These are phyloP conservation scores for Nelumbo lutea DNA, from an alignment of 164 flowering plant species.

Conservation along the genomic window DNA sequence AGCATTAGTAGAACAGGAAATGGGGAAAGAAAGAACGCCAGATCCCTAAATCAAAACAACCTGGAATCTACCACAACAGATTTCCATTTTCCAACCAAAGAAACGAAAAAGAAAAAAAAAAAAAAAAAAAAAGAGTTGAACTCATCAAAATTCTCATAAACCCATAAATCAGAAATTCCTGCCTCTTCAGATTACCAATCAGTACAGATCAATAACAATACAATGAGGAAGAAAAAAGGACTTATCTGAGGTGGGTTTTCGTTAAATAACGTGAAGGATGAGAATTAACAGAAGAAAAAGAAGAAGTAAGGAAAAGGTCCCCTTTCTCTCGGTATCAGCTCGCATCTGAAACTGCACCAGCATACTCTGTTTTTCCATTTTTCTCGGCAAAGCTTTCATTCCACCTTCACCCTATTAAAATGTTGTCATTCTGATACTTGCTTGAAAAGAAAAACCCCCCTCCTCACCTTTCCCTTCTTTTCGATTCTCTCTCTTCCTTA, in stretches of 20 bases:
- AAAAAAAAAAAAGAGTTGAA: background rate
- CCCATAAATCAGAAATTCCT: background rate
- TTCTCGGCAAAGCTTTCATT: conserved; percentile 6
- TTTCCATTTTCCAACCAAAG: background rate
- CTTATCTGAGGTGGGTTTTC: conserved; percentile 7
- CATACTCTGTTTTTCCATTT: conserved; percentile 12
- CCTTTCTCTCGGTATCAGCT: conserved; percentile 29
- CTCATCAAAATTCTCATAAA: background rate
- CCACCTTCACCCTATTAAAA: background rate
- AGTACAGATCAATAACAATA: background rate
- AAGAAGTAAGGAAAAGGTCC: conserved; percentile 33
- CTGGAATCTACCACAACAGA: too few relatives aligned
- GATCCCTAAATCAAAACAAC: conserved; percentile 9
- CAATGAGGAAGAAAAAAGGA: background rate
- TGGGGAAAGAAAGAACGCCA: background rate
- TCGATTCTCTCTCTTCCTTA: background rate
- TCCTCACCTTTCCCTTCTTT: too few relatives aligned
- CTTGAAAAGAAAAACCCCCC: too few relatives aligned
- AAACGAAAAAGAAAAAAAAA: background rate
- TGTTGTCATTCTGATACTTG: too few relatives aligned
- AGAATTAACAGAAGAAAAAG: conserved; percentile 34
- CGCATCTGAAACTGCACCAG: conserved; percentile 29
- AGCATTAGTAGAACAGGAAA: conserved; percentile 17
- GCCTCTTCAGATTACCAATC: background rate
- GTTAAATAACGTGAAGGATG: conserved; percentile 26